A percentile compares a stretch with the other conserved stretches of the same genome.
These are phyloP conservation scores for Mortierella sp. DNA, from an alignment of 371 early-diverging fungal genomes.

Conservation along the genomic window DNA sequence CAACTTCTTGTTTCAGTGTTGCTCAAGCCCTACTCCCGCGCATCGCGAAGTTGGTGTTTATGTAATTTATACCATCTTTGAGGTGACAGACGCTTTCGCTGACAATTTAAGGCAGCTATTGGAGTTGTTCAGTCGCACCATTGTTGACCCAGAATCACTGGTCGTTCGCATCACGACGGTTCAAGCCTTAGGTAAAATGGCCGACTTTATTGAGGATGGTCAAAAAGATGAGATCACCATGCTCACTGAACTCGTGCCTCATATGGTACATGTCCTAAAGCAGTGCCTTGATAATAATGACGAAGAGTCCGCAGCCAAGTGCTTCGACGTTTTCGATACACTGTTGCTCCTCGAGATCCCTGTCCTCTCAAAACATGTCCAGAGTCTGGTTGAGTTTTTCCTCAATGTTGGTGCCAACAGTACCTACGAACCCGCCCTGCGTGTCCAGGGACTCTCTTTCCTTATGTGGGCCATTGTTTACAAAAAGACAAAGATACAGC, in stretches of 20 bases:
- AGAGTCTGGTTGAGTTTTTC: constrained; percentile 84
- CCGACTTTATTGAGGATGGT: constrained; percentile 84
- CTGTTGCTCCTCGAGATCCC: constrained; percentile 85
- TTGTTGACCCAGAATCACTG: constrained; percentile 88
- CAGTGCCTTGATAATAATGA: constrained; percentile 77
- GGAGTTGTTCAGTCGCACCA: constrained; percentile 76
- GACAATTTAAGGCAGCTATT: constrained; percentile 76
- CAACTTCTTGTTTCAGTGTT: constrained; percentile 82
- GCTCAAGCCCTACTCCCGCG: constrained; percentile 71
- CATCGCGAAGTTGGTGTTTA: constrained; percentile 92
- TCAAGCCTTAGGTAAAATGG: constrained; percentile 87
- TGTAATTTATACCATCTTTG: constrained; percentile 86
- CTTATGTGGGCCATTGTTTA: constrained; percentile 87
- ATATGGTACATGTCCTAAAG: constrained; percentile 87
- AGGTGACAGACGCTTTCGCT: constrained; percentile 79
- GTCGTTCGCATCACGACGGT: constrained; percentile 84
- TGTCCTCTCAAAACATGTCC: constrained; percentile 80
- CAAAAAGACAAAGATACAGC: constrained; percentile 85
- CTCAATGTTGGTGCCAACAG: constrained; percentile 76
- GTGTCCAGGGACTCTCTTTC: constrained; percentile 88
- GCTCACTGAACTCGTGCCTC: constrained; percentile 81
- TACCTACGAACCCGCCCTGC: constrained; percentile 73
- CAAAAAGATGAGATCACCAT: constrained; percentile 76
- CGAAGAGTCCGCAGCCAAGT: constrained; percentile 78
- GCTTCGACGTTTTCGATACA: constrained; percentile 88